Evolutionary conservation across 495 filamentous ascomycete genomes (phyloP), one percentile per base, ranked within the genome.

Genomic region (Neurospora hispaniola): DNA sequence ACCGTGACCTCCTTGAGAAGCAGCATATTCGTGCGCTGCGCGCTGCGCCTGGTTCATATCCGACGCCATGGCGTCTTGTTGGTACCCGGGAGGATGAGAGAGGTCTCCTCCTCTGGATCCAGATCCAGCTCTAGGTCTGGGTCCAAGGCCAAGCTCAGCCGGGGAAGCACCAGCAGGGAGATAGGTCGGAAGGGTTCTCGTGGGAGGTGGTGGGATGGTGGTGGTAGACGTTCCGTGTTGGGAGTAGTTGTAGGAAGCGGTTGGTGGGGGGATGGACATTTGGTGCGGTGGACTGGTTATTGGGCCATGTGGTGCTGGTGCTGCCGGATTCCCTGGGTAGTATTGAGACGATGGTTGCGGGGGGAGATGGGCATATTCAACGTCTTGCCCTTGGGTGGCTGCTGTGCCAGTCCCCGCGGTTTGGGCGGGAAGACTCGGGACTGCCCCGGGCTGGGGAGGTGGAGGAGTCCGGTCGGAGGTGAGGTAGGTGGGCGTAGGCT

Each of bases 361-460:
- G 9, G 54, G 54, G 12, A 62, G 27, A 31, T 62, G 41, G 38
- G 73, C 71, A 75, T 14, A 54, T 62, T 43, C 23, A 70, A 16
- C 71, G 8, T 54, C 71, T 4, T 42, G 48, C 23, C 20, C 48
- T 20, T 59, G 48, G 11, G 48, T 14, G 48, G 72, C 72, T 23
- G 35, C 43, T 23, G 73, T 71, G 12, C 40, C 72, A 10, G 42
- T 42, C 42, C 42, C 14, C 14, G 42, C 42, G 42, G 77, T 73
- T 23, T 68, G 39, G 43, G 70, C 18, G 31, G 77, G 76, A 10
- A 78, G 76, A 40, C 42, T 73, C 1, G 78, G 78, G 54, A 78
- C 71, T 4, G 79, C 76, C 14, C 88, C 90, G 38, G 90, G 90
- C 74, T 91, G 90, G 2, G 90, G 90, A 66, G 87, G 81, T 39